Evolutionary conservation across 2,329 filamentous ascomycete species (phyloP).

Genomic region (Trichoderma sp.): DNA sequence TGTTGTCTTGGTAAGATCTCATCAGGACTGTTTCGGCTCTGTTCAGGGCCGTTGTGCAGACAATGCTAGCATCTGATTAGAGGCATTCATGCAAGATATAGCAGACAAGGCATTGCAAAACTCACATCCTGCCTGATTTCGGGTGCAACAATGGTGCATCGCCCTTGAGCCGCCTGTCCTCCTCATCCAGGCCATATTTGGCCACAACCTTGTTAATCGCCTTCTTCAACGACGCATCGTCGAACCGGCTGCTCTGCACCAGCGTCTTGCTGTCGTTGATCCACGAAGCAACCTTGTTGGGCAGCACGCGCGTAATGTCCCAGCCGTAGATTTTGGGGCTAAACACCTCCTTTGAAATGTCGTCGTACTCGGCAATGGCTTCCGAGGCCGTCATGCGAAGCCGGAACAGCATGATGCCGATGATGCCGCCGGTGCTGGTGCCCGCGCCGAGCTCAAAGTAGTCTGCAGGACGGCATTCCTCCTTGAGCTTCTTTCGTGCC

Average conservation of each 20-base stretch:
- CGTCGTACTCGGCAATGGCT: constrained; percentile 9
- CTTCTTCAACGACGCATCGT: constrained; percentile 6
- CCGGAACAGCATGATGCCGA: constrained; percentile 22
- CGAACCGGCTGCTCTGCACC: constrained; percentile 15
- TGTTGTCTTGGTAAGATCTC: constrained; percentile 17
- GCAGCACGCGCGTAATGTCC: constrained; percentile 5
- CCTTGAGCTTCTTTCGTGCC: background rate
- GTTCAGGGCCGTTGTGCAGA: constrained; percentile 20
- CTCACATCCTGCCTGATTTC: constrained; percentile 12
- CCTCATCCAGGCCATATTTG: constrained; percentile 14
- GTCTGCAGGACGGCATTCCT: constrained; percentile 13
- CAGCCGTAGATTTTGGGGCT: constrained; percentile 10
- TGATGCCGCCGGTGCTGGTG: constrained; percentile 15
- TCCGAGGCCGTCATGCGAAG: constrained; percentile 19
- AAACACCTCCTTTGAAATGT: constrained; percentile 12
- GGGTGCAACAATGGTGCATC: constrained; percentile 7
- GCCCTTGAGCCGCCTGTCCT: background rate
- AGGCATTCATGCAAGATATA: no score
- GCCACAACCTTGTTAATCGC: constrained; percentile 15
- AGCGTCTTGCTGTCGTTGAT: constrained; percentile 21
- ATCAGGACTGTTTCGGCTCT: constrained; percentile 18
- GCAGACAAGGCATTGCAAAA: background rate
- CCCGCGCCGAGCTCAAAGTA: constrained; percentile 15
- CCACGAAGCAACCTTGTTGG: constrained; percentile 4
- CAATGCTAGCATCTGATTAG: background rate